Evolutionary conservation across 2,329 filamentous ascomycete genomes (phyloP), one percentile per base, ranked within the genome.

Genomic region (Diaporthe helianthi): DNA sequence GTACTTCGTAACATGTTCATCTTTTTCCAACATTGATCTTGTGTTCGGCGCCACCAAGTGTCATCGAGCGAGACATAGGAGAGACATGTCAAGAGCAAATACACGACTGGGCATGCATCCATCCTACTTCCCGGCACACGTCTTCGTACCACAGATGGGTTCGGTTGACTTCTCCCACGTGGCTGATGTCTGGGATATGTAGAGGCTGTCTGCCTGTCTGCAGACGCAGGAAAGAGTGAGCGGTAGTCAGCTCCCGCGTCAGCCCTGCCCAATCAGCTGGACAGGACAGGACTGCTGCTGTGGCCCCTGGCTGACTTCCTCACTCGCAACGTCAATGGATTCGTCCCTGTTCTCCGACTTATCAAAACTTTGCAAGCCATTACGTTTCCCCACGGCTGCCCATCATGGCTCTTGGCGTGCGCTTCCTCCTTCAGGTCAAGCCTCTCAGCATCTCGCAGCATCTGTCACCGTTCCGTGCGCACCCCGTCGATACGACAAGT

Each of bases 221-320:
- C 36, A n/a, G n/a, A n/a, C n/a, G 4, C 41, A n/a, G 41, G 19
- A n/a, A 46, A n/a, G 41, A n/a, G 19, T 2, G 41, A 46, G 41
- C 19, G 36, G 41, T 41, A 47, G 55, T 61, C 58, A 61, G 58
- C 58, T 47, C 41, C 46, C 41, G 58, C 41, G 58, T 61, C 58
- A 61, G 58, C 58, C 41, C 58, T 5, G 13, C 17, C 58, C 58
- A 61, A 61, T 61, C 58, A 61, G 41, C 58, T 17, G 26, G 19
- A 10, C 58, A 17, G 1, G 13, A 6, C 58, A n/a, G n/a, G n/a
- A n/a, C n/a, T n/a, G n/a, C n/a, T n/a, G n/a, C n/a, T n/a, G n/a
- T 47, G 41, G 36, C 13, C 29, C 55, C 55, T 46, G 55, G 55
- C 55, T 61, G 17, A 46, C 55, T 24, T 26, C 55, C 54, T n/a